Percentiles rank a stretch among this genome's conserved stretches.
Evolutionary conservation across 768 basidiomycete genomes (phyloP).

Genomic region (Amanita jacksonii): DNA sequence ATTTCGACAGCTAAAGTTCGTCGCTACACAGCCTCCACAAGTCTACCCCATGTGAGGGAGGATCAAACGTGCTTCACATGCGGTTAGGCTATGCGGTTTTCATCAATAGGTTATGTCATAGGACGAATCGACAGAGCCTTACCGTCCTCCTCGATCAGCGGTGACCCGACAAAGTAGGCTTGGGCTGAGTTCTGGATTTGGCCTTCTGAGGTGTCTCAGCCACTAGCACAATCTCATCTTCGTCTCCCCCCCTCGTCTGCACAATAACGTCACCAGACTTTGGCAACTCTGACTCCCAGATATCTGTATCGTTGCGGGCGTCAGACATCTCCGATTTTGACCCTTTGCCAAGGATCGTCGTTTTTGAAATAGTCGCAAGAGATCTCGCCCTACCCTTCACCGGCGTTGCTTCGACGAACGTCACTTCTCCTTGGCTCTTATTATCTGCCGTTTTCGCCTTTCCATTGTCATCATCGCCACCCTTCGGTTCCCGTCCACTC

Average conservation of each 20-base stretch:
- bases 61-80: no score
- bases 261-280: constrained; percentile 1
- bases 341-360: neutral
- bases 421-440: neutral
- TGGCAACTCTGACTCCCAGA: constrained; percentile 6
- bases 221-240: constrained; percentile 1
- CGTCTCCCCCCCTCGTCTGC: neutral
- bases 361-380: neutral
- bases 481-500: neutral
- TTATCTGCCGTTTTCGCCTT: neutral
- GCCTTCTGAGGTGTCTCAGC: constrained; percentile 6
- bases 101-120: no score
- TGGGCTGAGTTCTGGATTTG: neutral
- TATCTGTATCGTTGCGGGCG: neutral
- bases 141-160: neutral
- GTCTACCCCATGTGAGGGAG: no score
- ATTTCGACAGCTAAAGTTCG: no score
- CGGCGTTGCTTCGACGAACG: constrained; percentile 5
- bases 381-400: neutral
- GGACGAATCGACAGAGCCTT: no score
- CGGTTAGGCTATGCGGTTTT: no score
- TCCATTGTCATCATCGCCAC: neutral
- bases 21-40: no score
- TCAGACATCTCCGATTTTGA: neutral
- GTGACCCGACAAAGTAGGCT: no score